Conservation (phyloP, 2,329 filamentous ascomycete species). For the Onygena corvina region DNA sequence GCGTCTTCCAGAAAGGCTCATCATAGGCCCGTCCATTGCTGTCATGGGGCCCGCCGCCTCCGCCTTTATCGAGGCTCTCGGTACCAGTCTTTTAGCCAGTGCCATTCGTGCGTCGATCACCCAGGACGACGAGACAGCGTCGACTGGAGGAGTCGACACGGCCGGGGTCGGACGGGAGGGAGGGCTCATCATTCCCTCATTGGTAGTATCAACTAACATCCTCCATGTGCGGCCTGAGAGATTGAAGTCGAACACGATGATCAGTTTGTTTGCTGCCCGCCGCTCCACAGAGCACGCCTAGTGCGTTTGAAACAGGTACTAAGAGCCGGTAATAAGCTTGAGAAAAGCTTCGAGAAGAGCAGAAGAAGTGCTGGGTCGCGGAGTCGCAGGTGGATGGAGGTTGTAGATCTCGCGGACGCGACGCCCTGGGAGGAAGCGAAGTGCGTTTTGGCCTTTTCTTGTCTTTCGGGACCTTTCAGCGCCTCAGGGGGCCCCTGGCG, state of each 20-base stretch:
- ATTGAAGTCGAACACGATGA: background rate
- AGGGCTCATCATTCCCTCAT: background rate
- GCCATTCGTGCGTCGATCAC: no score
- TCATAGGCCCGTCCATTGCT: background rate
- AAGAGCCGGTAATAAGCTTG: constrained; percentile 4
- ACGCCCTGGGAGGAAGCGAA: background rate
- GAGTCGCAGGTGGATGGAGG: constrained; percentile 4
- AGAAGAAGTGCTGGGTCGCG: background rate
- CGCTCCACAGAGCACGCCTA: constrained; percentile 3
- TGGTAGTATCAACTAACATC: background rate
- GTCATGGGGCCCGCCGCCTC: background rate
- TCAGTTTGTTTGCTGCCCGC: background rate
- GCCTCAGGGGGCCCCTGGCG: no score
- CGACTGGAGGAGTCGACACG: background rate
- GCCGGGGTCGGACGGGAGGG: background rate
- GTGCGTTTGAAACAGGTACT: constrained; percentile 2
- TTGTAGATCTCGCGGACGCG: constrained; percentile 1
- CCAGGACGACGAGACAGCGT: background rate
- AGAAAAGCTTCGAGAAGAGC: background rate
- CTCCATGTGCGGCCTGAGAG: background rate
- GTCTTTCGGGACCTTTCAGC: no score
- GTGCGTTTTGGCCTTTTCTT: background rate
- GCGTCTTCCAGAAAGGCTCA: background rate
- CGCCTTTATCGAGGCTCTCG: no score
- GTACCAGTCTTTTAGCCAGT: no score